Evolutionary conservation across 2,329 filamentous ascomycete genomes (phyloP).

Genomic region (Clonostachys sp.): DNA sequence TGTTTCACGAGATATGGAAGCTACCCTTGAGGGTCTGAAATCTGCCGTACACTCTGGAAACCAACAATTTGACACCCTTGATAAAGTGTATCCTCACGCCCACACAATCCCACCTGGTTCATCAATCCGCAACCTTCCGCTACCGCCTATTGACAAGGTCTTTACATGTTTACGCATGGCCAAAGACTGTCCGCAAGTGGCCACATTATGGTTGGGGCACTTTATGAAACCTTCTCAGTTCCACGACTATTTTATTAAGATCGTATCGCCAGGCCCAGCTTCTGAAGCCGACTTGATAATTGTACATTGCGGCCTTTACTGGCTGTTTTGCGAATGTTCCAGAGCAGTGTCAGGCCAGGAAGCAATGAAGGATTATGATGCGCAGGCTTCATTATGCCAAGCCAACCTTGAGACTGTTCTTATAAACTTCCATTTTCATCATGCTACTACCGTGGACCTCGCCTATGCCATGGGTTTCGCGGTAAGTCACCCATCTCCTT

Average conservation of each 20-base stretch:
- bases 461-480: constrained; percentile 10
- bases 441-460: constrained; percentile 6
- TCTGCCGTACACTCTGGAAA: constrained; percentile 6
- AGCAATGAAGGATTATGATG: constrained; percentile 4
- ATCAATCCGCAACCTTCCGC: constrained; percentile 3
- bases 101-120: constrained; percentile 2
- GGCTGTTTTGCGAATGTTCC: constrained; percentile 11
- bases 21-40: constrained; percentile 6
- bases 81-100: constrained; percentile 3
- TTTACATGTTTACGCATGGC: constrained; percentile 6
- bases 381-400: constrained; percentile 7
- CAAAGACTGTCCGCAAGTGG: constrained; percentile 3
- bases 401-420: constrained; percentile 13
- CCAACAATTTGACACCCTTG: constrained; percentile 4
- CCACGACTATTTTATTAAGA: constrained; percentile 11
- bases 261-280: constrained; percentile 8
- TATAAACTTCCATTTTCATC: constrained; percentile 10
- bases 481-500: constrained; percentile 3
- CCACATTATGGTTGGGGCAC: constrained; percentile 6
- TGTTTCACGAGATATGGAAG: constrained; percentile 10
- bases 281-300: constrained; percentile 11
- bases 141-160: constrained; percentile 7
- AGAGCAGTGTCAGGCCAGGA: constrained; percentile 3
- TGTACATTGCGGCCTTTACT: constrained; percentile 10
- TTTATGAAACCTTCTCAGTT: constrained; percentile 7